Evolutionary conservation across 169 alveolate genomes (phyloP).

Genomic region (Fabrea salina): DNA sequence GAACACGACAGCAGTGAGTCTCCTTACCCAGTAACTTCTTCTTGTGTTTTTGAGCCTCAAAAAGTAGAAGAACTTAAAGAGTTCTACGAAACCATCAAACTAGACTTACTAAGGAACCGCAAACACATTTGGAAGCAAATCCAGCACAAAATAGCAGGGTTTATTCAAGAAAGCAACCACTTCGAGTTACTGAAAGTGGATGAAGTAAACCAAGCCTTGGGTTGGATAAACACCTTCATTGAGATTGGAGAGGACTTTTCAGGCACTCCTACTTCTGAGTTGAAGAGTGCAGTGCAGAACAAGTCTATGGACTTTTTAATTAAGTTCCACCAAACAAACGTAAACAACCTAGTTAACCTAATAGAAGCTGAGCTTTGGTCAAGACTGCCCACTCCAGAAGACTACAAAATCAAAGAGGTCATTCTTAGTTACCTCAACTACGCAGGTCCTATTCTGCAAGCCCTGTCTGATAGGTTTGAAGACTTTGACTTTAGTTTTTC

Average conservation of each 20-base stretch:
- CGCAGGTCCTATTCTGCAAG: background rate
- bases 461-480: background rate
- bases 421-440: background rate
- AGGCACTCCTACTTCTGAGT: background rate
- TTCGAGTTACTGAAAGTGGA: background rate
- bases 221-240: slow-evolving; percentile 6
- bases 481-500: slow-evolving; percentile 15
- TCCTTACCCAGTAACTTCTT: slow-evolving; percentile 10
- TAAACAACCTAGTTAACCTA: background rate
- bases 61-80: background rate
- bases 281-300: background rate
- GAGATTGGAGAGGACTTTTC: slow-evolving; percentile 32
- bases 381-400: slow-evolving; percentile 24
- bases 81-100: background rate
- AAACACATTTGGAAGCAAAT: slow-evolving; percentile 26
- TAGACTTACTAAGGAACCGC: background rate
- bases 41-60: background rate
- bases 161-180: background rate
- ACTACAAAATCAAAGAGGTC: background rate
- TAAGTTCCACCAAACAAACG: background rate
- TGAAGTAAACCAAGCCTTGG: background rate
- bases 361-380: slow-evolving; percentile 30
- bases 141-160: background rate
- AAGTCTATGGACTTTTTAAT: slow-evolving; percentile 1
- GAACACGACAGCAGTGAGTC: background rate